Base-by-base conservation (phyloP, 2,329 filamentous ascomycete species). In the Paradendryphiella salina region DNA sequence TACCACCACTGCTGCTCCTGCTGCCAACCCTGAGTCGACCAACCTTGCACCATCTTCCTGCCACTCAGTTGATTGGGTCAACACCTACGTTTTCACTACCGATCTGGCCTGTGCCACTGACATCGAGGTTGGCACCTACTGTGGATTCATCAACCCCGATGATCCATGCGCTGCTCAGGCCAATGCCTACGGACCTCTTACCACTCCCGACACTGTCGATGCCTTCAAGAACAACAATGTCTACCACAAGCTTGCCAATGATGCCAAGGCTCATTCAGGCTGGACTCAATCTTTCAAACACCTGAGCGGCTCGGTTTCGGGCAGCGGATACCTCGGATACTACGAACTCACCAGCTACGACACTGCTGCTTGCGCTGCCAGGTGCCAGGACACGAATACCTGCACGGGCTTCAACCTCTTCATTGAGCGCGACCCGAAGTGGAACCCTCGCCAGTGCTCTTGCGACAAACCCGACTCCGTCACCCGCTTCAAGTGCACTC, bases 371-470 rank as follows among this genome's bases (percentile, higher is more conserved):
- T 65, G 63, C 54, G 50, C 56, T 34, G 45, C 52, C 39, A 57
- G 55, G 46, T 65, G 61, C 40, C 58, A 62, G 17, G 39, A 44
- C 5, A 59, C 46, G 46, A 29, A 48, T 4, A 57, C 56, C 31
- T 65, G 63, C 57, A 57, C 55, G 29, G 63, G 61, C 29, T 65
- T 65, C 63, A 63, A 65, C 61, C 33, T 65, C n/a, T 65, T 51
- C 50, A 53, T 65, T 6, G 61, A 65, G 60, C 63, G 63, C 34
- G 56, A 64, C 43, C 61, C 60, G 7, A 53, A 52, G 42, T 64
- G 54, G 56, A 64, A 64, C 50, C 63, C 60, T 5, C 37, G 54
- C 15, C 59, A 64, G 52, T 65, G 62, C 54, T 59, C 63, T 34
- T 65, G 63, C 58, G 31, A 41, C 28, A 38, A 60, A 36, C 52